A percentile compares a stretch with the other conserved stretches of the same genome.
These are phyloP conservation scores for Lepiota brunneoincarnata DNA, from an alignment of 768 basidiomycete species.

Conservation along the genomic window DNA sequence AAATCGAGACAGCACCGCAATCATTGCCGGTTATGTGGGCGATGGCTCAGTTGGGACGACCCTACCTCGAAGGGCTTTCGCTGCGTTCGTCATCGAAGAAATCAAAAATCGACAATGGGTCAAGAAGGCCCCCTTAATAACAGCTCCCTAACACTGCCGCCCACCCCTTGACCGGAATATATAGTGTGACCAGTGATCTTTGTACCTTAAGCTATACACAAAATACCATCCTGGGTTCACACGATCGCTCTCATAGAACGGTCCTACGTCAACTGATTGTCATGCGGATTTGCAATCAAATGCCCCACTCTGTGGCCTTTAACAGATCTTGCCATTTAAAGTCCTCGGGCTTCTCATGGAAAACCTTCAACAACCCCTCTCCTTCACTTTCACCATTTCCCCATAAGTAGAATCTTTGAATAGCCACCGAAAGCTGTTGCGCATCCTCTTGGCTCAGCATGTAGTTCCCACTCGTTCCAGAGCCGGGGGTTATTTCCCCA, in stretches of 20 bases:
- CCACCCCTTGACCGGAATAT: neutral
- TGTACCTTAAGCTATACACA: too few species aligned
- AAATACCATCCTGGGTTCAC: neutral
- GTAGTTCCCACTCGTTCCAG: constrained; percentile 40
- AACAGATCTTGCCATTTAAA: constrained; percentile 86
- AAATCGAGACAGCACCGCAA: constrained; percentile 39
- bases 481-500: constrained; percentile 84
- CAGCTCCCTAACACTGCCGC: constrained; percentile 14
- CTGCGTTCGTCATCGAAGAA: constrained; percentile 57
- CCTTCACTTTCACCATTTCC: constrained; percentile 26
- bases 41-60: constrained; percentile 50
- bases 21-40: constrained; percentile 65
- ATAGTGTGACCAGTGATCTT: too few species aligned
- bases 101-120: constrained; percentile 60
- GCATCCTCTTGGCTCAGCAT: constrained; percentile 80
- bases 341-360: constrained; percentile 74
- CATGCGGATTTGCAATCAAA: constrained; percentile 11
- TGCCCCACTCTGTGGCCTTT: constrained; percentile 39
- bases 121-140: constrained; percentile 45
- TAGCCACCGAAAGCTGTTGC: constrained; percentile 72
- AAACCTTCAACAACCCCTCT: constrained; percentile 54
- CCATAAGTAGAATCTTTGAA: constrained; percentile 89
- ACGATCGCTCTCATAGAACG: too few species aligned
- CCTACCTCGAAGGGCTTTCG: constrained; percentile 59
- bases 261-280: too few species aligned